A percentile compares a stretch with the other conserved stretches of the same genome.
phyloP scores from a whole-genome alignment of 2,329 filamentous ascomycete genomes.

The Colletotrichum sp. region DNA sequence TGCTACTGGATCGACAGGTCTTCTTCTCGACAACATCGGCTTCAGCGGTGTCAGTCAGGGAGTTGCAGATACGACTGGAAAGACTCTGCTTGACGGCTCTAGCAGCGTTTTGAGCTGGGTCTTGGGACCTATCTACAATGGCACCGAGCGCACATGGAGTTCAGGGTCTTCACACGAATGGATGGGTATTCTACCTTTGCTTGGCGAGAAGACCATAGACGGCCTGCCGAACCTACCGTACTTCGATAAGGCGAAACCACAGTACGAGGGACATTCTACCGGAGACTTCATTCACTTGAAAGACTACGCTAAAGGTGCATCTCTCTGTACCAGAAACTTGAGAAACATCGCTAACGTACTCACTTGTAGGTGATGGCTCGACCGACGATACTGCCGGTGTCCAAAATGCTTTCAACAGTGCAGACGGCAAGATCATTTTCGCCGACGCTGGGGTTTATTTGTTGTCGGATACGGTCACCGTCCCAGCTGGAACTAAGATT shows the following conservation, averaged over 20 bases:
- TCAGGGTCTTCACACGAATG: not conserved
- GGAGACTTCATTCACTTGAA: conserved; percentile 22
- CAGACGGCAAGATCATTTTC: not conserved
- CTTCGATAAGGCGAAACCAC: conserved; percentile 58
- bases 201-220: not conserved
- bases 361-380: not conserved
- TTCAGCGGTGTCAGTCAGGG: not conserved
- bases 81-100: not conserved
- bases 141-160: not conserved
- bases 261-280: conserved; percentile 42
- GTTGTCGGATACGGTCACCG: not conserved
- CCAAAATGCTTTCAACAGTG: not conserved
- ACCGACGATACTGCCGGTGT: not conserved
- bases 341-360: accelerated
- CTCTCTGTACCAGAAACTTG: accelerated
- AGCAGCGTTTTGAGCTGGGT: not conserved
- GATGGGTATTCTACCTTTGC: not conserved
- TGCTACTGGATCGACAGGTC: not conserved
- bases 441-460: not conserved
- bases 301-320: not conserved
- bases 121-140: not conserved
- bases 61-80: not conserved
- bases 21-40: not conserved
- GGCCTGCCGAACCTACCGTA: conserved; percentile 27
- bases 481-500: not conserved